Evolutionary conservation across 805 yeast genomes (phyloP).

Genomic region (Saccharomycopsis selenospora): DNA sequence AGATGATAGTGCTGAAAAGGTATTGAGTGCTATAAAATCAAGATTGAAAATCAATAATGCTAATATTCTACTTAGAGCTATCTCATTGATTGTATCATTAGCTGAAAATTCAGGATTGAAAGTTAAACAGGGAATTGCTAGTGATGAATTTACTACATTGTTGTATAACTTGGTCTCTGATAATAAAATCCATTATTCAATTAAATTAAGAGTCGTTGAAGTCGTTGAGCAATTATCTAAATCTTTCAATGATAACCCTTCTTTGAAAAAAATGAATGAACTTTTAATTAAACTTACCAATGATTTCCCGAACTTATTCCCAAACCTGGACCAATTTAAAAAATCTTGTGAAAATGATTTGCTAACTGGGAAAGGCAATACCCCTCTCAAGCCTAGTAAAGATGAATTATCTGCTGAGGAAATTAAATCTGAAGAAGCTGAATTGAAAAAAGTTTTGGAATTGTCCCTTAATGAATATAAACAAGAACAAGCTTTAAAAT

Average conservation of each 20-base stretch:
- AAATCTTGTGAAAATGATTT: constrained; percentile 1
- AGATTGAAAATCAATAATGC: constrained; percentile 50
- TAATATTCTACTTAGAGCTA: constrained; percentile 54
- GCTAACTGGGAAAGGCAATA: constrained; percentile 32
- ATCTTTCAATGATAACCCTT: constrained; percentile 65
- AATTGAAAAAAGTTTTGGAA: constrained; percentile 65
- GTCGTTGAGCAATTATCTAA: constrained; percentile 37
- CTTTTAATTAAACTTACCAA: constrained; percentile 44
- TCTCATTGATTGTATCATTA: constrained; percentile 47
- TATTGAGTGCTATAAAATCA: constrained; percentile 38
- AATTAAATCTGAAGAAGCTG: constrained; percentile 61
- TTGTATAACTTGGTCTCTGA: constrained; percentile 46
- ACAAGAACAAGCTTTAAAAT: constrained; percentile 30
- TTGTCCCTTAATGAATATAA: constrained; percentile 60
- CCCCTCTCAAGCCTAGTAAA: constrained; percentile 44
- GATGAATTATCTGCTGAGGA: constrained; percentile 38
- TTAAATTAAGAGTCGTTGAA: constrained; percentile 41
- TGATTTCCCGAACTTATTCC: constrained; percentile 33
- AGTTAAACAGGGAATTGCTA: constrained; percentile 52
- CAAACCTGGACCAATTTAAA: too few relatives aligned
- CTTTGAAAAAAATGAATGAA: constrained; percentile 60
- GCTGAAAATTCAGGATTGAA: constrained; percentile 73
- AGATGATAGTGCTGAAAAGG: constrained; percentile 30
- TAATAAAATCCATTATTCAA: constrained; percentile 51
- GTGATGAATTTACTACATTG: constrained; percentile 40